Percentiles rank a stretch among this genome's conserved stretches.
Conservation (phyloP, 2,329 filamentous ascomycete genomes). For the Penicillium corylophilum region DNA sequence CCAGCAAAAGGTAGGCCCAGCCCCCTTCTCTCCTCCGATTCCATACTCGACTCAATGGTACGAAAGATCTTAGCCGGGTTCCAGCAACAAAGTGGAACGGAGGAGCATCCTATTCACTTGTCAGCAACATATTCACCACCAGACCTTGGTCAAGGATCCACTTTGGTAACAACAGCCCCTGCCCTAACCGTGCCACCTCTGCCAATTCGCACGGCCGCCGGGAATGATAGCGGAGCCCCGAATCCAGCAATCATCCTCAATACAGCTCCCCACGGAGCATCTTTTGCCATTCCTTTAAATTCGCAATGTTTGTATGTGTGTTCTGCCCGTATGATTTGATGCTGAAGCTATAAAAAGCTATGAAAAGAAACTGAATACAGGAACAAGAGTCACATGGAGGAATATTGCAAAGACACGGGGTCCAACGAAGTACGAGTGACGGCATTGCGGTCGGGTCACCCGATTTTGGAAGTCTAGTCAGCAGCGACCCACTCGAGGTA, state of each 20-base stretch:
- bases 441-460: background rate
- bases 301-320: constrained; percentile 9
- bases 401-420: background rate
- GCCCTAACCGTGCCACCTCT: constrained; percentile 44
- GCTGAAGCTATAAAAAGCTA: background rate
- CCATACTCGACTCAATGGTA: constrained; percentile 28
- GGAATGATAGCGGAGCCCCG: constrained; percentile 48
- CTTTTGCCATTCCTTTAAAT: constrained; percentile 30
- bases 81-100: constrained; percentile 29
- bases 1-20: too few species aligned
- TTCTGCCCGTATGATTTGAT: background rate
- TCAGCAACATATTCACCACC: background rate
- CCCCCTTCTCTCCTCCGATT: constrained; percentile 11
- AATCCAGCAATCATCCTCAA: constrained; percentile 52
- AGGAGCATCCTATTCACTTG: constrained; percentile 20
- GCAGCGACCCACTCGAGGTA: background rate
- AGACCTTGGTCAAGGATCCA: background rate
- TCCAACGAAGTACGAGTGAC: too few species aligned
- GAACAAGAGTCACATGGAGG: too few species aligned
- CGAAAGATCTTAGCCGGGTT: constrained; percentile 27
- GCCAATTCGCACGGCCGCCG: constrained; percentile 46
- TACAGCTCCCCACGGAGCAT: constrained; percentile 31
- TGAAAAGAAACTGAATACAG: background rate
- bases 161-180: constrained; percentile 42
- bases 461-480: background rate